These are phyloP conservation scores for Stellera chamaejasme DNA, from an alignment of 345 rosid genomes.

Conservation along the genomic window DNA sequence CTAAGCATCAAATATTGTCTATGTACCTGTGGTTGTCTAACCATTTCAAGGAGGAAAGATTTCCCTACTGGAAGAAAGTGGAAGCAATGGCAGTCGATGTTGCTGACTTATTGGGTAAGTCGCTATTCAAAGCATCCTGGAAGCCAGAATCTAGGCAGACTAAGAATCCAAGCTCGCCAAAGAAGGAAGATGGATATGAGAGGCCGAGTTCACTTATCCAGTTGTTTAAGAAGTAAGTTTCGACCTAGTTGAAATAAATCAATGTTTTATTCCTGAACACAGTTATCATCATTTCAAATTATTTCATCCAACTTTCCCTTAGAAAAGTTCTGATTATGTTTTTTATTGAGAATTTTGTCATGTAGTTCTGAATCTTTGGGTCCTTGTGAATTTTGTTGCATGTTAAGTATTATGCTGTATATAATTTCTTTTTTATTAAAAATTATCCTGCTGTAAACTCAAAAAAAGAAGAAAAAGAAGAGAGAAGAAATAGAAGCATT, in stretches of 20 bases:
- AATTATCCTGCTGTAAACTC: too few species aligned
- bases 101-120: slow-evolving; percentile 77
- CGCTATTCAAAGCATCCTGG: slow-evolving; percentile 66
- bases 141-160: slow-evolving; percentile 58
- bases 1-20: slow-evolving; percentile 76
- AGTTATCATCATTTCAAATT: too few species aligned
- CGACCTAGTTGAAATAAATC: neutral
- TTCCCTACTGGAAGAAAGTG: slow-evolving; percentile 64
- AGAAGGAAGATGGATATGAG: slow-evolving; percentile 37
- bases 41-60: slow-evolving; percentile 63
- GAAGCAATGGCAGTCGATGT: slow-evolving; percentile 79
- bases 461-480: too few species aligned
- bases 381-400: too few species aligned
- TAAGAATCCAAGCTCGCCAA: slow-evolving; percentile 29
- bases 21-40: slow-evolving; percentile 91
- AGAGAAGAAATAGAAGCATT: too few species aligned
- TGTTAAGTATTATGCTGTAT: too few species aligned
- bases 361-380: too few species aligned
- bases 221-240: slow-evolving; percentile 31
- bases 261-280: neutral
- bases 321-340: too few species aligned
- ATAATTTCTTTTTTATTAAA: too few species aligned
- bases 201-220: slow-evolving; percentile 58
- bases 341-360: too few species aligned
- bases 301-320: too few species aligned